These are phyloP conservation scores for Nakazawaea ishiwadae DNA, from an alignment of 805 yeast genomes.

Conservation along the genomic window DNA sequence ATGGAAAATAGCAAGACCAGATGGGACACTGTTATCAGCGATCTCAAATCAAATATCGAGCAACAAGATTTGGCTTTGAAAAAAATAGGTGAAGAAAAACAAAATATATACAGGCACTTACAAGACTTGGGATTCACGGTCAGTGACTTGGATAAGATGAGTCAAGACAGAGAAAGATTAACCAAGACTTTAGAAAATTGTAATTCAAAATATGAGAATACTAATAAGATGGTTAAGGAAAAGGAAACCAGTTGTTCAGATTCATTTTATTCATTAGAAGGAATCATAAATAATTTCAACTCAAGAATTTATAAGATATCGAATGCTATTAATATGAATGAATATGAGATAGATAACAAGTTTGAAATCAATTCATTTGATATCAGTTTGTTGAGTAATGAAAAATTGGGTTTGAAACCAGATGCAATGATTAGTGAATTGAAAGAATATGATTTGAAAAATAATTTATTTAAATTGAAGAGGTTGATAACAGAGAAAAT, in stretches of 20 bases:
- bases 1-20: slow-evolving; percentile 60
- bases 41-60: slow-evolving; percentile 50
- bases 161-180: slow-evolving; percentile 55
- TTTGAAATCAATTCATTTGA: slow-evolving; percentile 34
- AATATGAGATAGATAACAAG: slow-evolving; percentile 18
- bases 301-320: slow-evolving; percentile 46
- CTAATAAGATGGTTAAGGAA: slow-evolving; percentile 39
- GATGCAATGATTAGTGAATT: slow-evolving; percentile 35
- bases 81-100: slow-evolving; percentile 32
- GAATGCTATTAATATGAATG: slow-evolving; percentile 17
- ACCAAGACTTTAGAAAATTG: slow-evolving; percentile 46
- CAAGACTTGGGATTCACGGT: slow-evolving; percentile 55
- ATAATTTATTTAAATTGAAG: slow-evolving; percentile 38
- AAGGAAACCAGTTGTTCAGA: slow-evolving; percentile 47
- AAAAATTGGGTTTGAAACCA: slow-evolving; percentile 40
- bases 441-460: slow-evolving; percentile 26
- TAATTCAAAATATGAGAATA: slow-evolving; percentile 38
- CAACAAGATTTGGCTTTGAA: slow-evolving; percentile 37
- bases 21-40: slow-evolving; percentile 59
- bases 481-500: slow-evolving; percentile 38
- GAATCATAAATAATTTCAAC: slow-evolving; percentile 53
- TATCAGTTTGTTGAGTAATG: slow-evolving; percentile 33
- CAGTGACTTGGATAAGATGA: slow-evolving; percentile 58
- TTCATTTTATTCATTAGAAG: slow-evolving; percentile 46
- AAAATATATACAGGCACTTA: slow-evolving; percentile 38